Percentiles rank a stretch among this genome's conserved stretches.
Conservation (phyloP, 257 asterid species). For the Paulownia fortunei region DNA sequence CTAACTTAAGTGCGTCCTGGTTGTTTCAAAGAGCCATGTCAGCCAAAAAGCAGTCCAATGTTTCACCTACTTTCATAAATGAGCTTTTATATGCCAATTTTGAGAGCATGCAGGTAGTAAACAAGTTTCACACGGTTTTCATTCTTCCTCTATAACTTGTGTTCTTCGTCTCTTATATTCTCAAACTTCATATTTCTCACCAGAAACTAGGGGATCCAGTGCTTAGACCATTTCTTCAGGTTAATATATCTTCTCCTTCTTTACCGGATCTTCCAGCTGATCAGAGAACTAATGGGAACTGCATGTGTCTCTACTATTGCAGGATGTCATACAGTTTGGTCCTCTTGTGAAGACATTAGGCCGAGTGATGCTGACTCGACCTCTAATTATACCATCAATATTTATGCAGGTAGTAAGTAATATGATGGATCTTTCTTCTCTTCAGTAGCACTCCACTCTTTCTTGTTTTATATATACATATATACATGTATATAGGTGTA, state of each 20-base stretch:
- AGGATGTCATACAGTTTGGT: conserved; percentile 96
- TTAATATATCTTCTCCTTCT: conserved; percentile 20
- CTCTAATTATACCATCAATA: conserved; percentile 80
- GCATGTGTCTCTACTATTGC: conserved; percentile 17
- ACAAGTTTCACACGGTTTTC: neutral
- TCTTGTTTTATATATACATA: neutral
- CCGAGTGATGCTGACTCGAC: conserved; percentile 73
- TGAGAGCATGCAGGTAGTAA: conserved; percentile 82
- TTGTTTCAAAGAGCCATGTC: conserved; percentile 98
- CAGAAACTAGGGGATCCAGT: conserved; percentile 96
- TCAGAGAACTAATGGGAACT: conserved; percentile 16
- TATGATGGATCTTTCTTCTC: neutral
- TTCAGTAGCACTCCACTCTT: neutral
- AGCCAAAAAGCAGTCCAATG: conserved; percentile 68
- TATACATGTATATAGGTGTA: neutral
- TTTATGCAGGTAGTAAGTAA: conserved; percentile 66
- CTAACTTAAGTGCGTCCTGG: conserved; percentile 94
- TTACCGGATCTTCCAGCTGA: conserved; percentile 13
- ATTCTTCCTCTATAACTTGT: neutral
- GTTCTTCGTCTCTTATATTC: neutral
- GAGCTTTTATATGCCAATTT: conserved; percentile 88
- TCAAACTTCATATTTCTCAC: neutral
- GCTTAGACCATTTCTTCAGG: conserved; percentile 98
- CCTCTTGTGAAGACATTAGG: conserved; percentile 93
- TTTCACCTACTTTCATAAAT: conserved; percentile 74